Evolutionary conservation across 345 rosid genomes (phyloP).

Genomic region (Lepidium sativum): DNA sequence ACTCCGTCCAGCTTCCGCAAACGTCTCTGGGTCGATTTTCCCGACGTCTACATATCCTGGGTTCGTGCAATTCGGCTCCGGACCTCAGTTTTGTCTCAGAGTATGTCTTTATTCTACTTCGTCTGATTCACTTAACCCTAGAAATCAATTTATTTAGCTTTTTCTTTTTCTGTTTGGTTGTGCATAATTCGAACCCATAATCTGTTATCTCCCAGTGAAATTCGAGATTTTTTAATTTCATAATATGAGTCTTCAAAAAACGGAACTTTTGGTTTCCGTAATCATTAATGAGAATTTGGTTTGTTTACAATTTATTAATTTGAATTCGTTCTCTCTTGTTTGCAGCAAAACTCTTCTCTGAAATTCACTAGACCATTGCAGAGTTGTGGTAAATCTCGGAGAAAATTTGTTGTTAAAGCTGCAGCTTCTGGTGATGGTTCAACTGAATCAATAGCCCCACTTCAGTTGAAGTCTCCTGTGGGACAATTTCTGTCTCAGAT

Average conservation of each 20-base stretch:
- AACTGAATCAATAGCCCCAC: constrained; percentile 59
- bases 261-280: neutral
- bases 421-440: constrained; percentile 56
- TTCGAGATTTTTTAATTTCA: neutral
- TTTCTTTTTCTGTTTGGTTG: neutral
- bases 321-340: neutral
- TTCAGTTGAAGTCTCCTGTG: constrained; percentile 75
- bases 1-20: constrained; percentile 23
- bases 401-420: constrained; percentile 43
- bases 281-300: neutral
- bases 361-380: constrained; percentile 8
- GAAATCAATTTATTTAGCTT: neutral
- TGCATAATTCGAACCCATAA: neutral
- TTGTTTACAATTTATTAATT: neutral
- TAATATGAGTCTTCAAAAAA: neutral
- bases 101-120: constrained; percentile 13
- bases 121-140: neutral
- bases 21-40: constrained; percentile 21
- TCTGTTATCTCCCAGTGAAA: neutral
- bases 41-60: constrained; percentile 26
- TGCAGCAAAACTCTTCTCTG: constrained; percentile 9
- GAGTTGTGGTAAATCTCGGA: constrained; percentile 32
- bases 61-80: constrained; percentile 23
- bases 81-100: constrained; percentile 22
- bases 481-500: constrained; percentile 89